Percentiles rank a stretch among this genome's conserved stretches.
Evolutionary conservation across 2,329 filamentous ascomycete genomes (phyloP).

Genomic region (Colletotrichum spaethianum): DNA sequence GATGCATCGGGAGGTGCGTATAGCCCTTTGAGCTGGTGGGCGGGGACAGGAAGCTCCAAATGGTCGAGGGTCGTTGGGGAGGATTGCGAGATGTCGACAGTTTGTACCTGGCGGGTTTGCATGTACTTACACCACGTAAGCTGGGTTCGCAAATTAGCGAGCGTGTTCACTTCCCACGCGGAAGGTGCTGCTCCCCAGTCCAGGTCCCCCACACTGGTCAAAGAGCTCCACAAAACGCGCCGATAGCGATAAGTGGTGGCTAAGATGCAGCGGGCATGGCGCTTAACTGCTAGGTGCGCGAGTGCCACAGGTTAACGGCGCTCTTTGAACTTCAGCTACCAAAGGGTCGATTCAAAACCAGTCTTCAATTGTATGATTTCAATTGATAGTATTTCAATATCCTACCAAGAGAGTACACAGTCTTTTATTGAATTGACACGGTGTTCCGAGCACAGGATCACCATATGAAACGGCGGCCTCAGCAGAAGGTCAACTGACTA

Average conservation of each 20-base stretch:
- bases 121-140: conserved; percentile 42
- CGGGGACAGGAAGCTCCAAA: conserved; percentile 18
- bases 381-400: background rate
- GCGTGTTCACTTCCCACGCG: conserved; percentile 41
- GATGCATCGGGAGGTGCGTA: conserved; percentile 39
- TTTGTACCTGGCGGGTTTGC: conserved; percentile 22
- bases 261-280: background rate
- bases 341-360: background rate
- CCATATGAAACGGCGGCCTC: conserved; percentile 28
- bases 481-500: conserved; percentile 23
- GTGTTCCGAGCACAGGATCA: conserved; percentile 10
- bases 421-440: background rate
- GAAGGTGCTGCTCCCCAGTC: conserved; percentile 33
- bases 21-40: conserved; percentile 39
- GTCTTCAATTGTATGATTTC: background rate
- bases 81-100: conserved; percentile 33
- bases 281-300: background rate
- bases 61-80: conserved; percentile 10
- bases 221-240: conserved; percentile 24
- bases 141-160: conserved; percentile 40
- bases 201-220: conserved; percentile 37
- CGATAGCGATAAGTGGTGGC: conserved; percentile 26
- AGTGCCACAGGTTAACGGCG: background rate
- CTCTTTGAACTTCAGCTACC: background rate
- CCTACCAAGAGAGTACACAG: background rate